Percentiles rank a stretch among this genome's conserved stretches.
phyloP scores from a whole-genome alignment of 208 protist species.

The Trypanosoma theileri region DNA sequence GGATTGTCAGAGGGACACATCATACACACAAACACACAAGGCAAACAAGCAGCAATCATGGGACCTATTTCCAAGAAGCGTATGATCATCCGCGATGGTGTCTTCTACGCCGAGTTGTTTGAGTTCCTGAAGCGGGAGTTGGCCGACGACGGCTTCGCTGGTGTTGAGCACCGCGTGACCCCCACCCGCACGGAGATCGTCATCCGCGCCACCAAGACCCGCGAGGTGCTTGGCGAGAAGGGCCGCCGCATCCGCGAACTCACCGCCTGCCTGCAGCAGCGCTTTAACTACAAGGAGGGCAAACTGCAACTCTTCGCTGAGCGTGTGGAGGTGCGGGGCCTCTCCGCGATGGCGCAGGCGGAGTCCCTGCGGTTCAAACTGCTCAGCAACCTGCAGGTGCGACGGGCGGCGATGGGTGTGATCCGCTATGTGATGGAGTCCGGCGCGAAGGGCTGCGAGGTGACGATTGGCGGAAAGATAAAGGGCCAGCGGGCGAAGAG shows the following conservation, averaged over 20 bases:
- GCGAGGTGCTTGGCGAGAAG: constrained; percentile 97
- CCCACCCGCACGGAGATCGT: constrained; percentile 98
- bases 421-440: constrained; percentile 98
- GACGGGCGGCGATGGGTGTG: constrained; percentile 98
- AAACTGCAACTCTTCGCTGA: constrained; percentile 97
- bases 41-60: constrained; percentile 30
- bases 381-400: constrained; percentile 96
- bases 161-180: constrained; percentile 97
- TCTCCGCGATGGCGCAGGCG: constrained; percentile 98
- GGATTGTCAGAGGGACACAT: constrained; percentile 14
- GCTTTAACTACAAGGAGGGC: constrained; percentile 96
- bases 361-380: constrained; percentile 99
- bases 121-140: constrained; percentile 99
- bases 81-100: constrained; percentile 98
- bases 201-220: constrained; percentile 97
- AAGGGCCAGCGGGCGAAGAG: constrained; percentile 98
- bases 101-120: constrained; percentile 99
- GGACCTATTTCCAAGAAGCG: constrained; percentile 90
- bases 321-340: constrained; percentile 95
- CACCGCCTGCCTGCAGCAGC: constrained; percentile 97
- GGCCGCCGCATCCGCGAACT: constrained; percentile 98
- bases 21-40: constrained; percentile 9
- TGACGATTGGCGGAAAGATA: constrained; percentile 99
- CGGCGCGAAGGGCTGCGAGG: constrained; percentile 98
- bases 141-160: constrained; percentile 96